Evolutionary conservation across 306 rosid genomes (phyloP).

Genomic region (Purshia tridentata): DNA sequence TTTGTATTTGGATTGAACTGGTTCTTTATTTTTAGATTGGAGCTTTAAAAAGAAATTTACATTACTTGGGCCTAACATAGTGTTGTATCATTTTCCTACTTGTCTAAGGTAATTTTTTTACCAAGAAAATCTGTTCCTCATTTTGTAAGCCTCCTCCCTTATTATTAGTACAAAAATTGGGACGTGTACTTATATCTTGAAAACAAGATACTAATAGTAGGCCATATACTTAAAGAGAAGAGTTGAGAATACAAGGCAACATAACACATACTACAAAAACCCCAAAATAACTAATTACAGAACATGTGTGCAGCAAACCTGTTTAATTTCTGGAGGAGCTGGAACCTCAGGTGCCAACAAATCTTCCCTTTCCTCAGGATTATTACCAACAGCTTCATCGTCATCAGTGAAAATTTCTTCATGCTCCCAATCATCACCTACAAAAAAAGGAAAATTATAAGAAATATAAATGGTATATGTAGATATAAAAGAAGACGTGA

Average conservation of each 20-base stretch:
- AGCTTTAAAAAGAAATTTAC: no score
- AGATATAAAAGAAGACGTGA: neutral
- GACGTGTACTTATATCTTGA: neutral
- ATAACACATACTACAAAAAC: neutral
- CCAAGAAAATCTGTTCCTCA: neutral
- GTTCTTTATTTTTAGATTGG: no score
- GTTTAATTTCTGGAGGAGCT: conserved; percentile 96
- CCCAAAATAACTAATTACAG: neutral
- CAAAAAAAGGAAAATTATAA: conserved; percentile 16
- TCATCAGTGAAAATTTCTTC: conserved; percentile 98
- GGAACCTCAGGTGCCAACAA: conserved; percentile 92
- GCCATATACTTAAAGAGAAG: neutral
- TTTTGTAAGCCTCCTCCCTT: neutral
- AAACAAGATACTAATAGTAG: neutral
- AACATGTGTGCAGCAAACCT: conserved; percentile 46
- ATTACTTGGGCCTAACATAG: neutral
- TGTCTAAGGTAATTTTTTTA: neutral
- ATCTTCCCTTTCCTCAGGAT: conserved; percentile 94
- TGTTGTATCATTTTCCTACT: neutral
- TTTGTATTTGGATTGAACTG: no score
- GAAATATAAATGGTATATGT: conserved; percentile 3
- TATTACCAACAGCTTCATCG: conserved; percentile 91
- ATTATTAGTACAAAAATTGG: neutral
- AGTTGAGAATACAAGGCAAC: neutral
- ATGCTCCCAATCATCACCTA: conserved; percentile 99